Base-by-base conservation (phyloP, 1,284 basidiomycete genomes). In the Vanrija sp. region DNA sequence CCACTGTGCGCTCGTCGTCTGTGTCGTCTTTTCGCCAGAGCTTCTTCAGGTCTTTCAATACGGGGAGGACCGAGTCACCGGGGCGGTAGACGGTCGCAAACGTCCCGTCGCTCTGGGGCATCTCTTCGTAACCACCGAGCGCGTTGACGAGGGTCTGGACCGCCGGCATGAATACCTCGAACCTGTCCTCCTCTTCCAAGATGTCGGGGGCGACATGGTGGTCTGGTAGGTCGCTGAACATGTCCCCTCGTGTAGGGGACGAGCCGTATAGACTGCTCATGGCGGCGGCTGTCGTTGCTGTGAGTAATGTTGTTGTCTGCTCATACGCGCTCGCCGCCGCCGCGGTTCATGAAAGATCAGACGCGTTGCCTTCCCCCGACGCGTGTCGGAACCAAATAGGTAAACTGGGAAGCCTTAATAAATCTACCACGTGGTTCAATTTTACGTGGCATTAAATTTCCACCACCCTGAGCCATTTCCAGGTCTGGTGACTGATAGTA, bases 21-120 rank as follows among this genome's bases (percentile, higher is more conserved):
- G 85, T 86, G 68, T 96, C 93, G 72, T 97, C 94, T 71, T 90
- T 88, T 45, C 93, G 78, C 93, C 93, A 97, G 45, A 92, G 82
- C 65, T 86, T 89, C 78, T 97, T 97, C 61, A 97, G 79, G 68
- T 97, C 94, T 65, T 90, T 90, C 61, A 97, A 75, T 69, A 93
- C 96, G 2, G 87, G 88, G 51, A 82, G 78, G 18, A 83, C 86
- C 56, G 89, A 85, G 77, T 95, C 90, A 56, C 91, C 91, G 57
- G 90, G 84, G 43, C 86, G 78, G 71, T 94, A 94, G 6, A 77
- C 74, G 18, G 80, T 83, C n/a, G 80, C 82, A 31, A 61, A 62
- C 9, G 48, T 47, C 9, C 68, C 67, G 1, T 63, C 57, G 82
- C 64, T 80, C 73, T 15, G 87, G 84, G 54, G 87, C 15, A 72